Base-by-base conservation (phyloP, 805 yeast genomes). In the Teunomyces lycoperdinae region DNA sequence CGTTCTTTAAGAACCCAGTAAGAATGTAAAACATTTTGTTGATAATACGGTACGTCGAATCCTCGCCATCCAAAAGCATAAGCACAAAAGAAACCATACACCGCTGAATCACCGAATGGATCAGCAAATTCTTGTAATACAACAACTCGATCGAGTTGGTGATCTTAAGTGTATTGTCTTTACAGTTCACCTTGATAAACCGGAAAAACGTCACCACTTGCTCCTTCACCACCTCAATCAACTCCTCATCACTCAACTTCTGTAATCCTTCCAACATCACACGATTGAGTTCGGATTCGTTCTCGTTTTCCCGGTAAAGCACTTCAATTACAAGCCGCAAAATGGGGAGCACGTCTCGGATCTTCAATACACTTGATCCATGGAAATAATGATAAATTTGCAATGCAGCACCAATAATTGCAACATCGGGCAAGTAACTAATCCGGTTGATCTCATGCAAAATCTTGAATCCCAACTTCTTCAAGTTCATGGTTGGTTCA, bases 71-170 rank as follows among this genome's bases (percentile, higher is more conserved):
- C 17, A 43, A 27, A 17, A 49, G 10, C 42, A 49, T 38, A 38
- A 53, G 46, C 27, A 51, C 50, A 28, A 76, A 68, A 26, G 79
- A 67, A 3, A 72, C 73, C 47, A 81, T 69, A 27, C 83, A 72
- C 50, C 77, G 78, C 32, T 76, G 71, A 30, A 80, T 76, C 49
- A 81, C 73, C 58, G 80, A 60, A 60, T 80, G 85, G 36, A 80
- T 77, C 8, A 76, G 66, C 58, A 79, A 77, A 61, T 81, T 81
- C 52, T 84, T 78, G 63, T 80, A 81, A 57, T 78, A 81, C 38
- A 79, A 69, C 35, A 81, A 68, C 61, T 79, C 84, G 63, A 81
- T 76, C 9, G 80, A 65, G 52, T 78, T 81, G 44, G 69, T 71
- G 28, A 82, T 70, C 34, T 45, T 53, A 32, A 72, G 60, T 9